Percentiles rank a stretch among this genome's conserved stretches.
Evolutionary conservation across 2,329 filamentous ascomycete species (phyloP).

Genomic region (Penicillium sp.): DNA sequence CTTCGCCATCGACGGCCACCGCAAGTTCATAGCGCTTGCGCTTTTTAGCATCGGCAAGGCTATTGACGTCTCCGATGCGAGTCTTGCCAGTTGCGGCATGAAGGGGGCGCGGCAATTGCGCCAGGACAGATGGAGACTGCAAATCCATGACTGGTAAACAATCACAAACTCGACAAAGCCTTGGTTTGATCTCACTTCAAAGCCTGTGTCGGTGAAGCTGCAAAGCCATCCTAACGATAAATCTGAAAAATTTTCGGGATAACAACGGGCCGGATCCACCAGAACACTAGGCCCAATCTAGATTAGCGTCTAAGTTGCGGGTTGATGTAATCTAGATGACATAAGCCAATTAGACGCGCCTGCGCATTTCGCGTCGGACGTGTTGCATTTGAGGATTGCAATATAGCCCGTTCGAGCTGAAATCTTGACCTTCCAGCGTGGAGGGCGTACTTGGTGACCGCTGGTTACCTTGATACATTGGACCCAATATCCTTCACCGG

Average conservation of each 20-base stretch:
- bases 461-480: constrained; percentile 10
- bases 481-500: not conserved
- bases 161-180: constrained; percentile 15
- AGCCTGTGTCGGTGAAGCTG: constrained; percentile 28
- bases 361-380: constrained; percentile 32
- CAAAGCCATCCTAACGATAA: constrained; percentile 29
- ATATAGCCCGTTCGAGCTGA: constrained; percentile 12
- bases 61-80: constrained; percentile 57
- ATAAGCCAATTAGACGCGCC: constrained; percentile 31
- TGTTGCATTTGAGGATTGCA: constrained; percentile 20
- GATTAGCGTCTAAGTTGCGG: constrained; percentile 17
- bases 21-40: constrained; percentile 68
- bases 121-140: constrained; percentile 51
- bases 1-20: constrained; percentile 65
- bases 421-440: not conserved
- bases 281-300: constrained; percentile 14
- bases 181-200: constrained; percentile 23
- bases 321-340: constrained; percentile 23
- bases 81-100: constrained; percentile 49
- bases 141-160: constrained; percentile 47
- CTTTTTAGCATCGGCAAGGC: constrained; percentile 62
- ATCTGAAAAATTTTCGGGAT: constrained; percentile 47
- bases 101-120: constrained; percentile 54
- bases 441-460: not conserved
- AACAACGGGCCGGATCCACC: constrained; percentile 37